phyloP scores from a whole-genome alignment of 192 early-diverging fungal species.

The Chytriomyces hyalinus region DNA sequence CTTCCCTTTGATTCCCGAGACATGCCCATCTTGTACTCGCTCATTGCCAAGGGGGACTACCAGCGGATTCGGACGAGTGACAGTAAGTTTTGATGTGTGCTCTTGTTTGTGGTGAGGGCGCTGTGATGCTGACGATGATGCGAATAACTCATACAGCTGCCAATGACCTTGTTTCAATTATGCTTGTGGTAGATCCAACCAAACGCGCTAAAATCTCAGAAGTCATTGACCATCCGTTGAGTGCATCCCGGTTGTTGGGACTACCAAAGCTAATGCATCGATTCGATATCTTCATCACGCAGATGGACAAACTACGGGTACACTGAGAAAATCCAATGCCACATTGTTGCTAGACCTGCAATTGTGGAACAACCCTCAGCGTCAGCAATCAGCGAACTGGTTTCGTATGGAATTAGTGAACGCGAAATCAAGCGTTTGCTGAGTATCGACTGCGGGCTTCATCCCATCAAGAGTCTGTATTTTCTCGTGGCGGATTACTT shows the following conservation, averaged over 20 bases:
- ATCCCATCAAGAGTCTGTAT: slow-evolving; percentile 43
- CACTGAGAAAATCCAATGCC: slow-evolving; percentile 6
- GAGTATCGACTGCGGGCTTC: slow-evolving; percentile 34
- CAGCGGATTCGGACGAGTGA: slow-evolving; percentile 45
- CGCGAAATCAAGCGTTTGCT: slow-evolving; percentile 30
- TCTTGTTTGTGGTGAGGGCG: slow-evolving; percentile 33
- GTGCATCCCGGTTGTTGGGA: slow-evolving; percentile 51
- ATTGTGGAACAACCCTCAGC: slow-evolving; percentile 28
- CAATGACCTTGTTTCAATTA: slow-evolving; percentile 46
- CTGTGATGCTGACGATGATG: slow-evolving; percentile 50
- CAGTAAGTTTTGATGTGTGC: slow-evolving; percentile 46
- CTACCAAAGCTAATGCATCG: slow-evolving; percentile 59
- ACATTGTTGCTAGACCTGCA: slow-evolving; percentile 16
- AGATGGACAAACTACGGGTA: slow-evolving; percentile 61
- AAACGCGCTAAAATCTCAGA: slow-evolving; percentile 37
- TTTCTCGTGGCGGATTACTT: slow-evolving; percentile 37
- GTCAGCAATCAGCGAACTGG: slow-evolving; percentile 29
- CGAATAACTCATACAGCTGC: slow-evolving; percentile 34
- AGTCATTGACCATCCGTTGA: slow-evolving; percentile 35
- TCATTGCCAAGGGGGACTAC: slow-evolving; percentile 65
- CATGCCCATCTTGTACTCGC: slow-evolving; percentile 62
- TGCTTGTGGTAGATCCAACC: slow-evolving; percentile 40
- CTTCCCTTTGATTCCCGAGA: slow-evolving; percentile 71
- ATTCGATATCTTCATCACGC: slow-evolving; percentile 31
- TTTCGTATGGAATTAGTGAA: slow-evolving; percentile 39